Evolutionary conservation across 2,329 filamentous ascomycete species (phyloP).

Genomic region (Leptographium procerum): DNA sequence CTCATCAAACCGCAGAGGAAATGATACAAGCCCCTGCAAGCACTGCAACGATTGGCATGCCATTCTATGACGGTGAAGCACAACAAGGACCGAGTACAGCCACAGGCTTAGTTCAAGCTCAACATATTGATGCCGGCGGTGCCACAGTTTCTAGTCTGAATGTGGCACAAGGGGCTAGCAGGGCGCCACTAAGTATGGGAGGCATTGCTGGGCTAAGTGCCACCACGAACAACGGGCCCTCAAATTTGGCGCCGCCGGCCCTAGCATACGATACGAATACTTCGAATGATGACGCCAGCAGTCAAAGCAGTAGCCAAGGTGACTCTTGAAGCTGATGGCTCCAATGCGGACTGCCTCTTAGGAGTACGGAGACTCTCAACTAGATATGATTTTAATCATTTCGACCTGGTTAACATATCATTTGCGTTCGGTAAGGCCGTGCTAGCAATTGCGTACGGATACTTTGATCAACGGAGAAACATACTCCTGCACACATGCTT

Average conservation of each 20-base stretch:
- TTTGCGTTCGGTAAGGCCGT: background rate
- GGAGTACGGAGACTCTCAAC: background rate
- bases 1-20: background rate
- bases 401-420: background rate
- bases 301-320: background rate
- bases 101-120: background rate
- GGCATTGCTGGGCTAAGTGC: background rate
- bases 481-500: background rate
- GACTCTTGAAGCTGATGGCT: background rate
- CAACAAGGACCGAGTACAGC: conserved; percentile 1
- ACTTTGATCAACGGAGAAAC: background rate
- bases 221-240: background rate
- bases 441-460: background rate
- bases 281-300: background rate
- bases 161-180: background rate
- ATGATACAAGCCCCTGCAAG: background rate
- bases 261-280: background rate
- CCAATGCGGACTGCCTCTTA: too few species aligned
- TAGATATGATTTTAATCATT: background rate
- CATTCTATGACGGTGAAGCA: background rate
- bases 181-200: background rate
- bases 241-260: background rate
- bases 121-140: background rate
- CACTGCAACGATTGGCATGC: background rate
- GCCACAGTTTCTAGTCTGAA: background rate